A percentile compares a stretch with the other conserved stretches of the same genome.
These are phyloP conservation scores for Penicillium cosmopolitanum DNA, from an alignment of 495 filamentous ascomycete species.

Conservation along the genomic window DNA sequence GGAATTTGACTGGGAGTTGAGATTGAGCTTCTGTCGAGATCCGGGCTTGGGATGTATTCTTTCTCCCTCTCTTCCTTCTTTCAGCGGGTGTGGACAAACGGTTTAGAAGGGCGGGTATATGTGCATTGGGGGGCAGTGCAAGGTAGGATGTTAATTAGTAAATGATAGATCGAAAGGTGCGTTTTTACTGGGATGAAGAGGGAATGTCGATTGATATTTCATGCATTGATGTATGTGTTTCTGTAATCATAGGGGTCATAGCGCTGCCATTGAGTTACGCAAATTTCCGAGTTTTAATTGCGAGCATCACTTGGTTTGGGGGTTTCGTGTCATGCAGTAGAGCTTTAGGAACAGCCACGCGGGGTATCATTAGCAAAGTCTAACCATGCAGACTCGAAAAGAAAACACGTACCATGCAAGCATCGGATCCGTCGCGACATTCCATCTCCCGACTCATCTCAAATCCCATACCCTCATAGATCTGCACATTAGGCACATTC, in stretches of 20 bases:
- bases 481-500: slow-evolving; percentile 63
- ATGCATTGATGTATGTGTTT: neutral
- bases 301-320: slow-evolving; percentile 20
- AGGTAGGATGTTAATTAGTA: neutral
- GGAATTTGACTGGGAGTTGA: slow-evolving; percentile 19
- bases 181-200: neutral
- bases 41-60: slow-evolving; percentile 2
- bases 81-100: neutral
- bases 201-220: neutral
- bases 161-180: neutral
- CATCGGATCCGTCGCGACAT: slow-evolving; percentile 59
- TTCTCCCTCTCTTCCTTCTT: neutral
- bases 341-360: slow-evolving; percentile 23
- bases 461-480: slow-evolving; percentile 68
- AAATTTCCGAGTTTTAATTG: neutral
- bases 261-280: neutral
- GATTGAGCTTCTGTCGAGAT: slow-evolving; percentile 13
- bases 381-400: neutral
- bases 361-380: no score
- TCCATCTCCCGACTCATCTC: slow-evolving; percentile 61
- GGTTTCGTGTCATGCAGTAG: slow-evolving; percentile 40
- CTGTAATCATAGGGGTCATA: neutral
- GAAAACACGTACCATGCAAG: slow-evolving; percentile 34
- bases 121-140: neutral
- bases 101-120: neutral